These are phyloP conservation scores for Claviceps sp. DNA, from an alignment of 2,329 filamentous ascomycete genomes.

Conservation along the genomic window DNA sequence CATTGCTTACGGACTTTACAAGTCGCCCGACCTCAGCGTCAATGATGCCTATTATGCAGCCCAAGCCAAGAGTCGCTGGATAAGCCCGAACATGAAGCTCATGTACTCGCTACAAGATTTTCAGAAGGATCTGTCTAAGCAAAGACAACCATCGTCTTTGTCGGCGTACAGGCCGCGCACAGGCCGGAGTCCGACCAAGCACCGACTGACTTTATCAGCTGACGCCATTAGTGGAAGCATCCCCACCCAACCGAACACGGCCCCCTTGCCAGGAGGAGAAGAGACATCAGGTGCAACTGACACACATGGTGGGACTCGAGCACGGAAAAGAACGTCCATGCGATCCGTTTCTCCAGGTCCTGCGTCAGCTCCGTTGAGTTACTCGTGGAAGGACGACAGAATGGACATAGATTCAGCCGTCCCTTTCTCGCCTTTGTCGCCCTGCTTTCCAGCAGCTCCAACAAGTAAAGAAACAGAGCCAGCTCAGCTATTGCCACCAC, in stretches of 20 bases:
- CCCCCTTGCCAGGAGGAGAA: constrained; percentile 43
- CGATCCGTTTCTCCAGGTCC: constrained; percentile 46
- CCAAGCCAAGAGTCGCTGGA: constrained; percentile 73
- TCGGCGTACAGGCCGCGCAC: constrained; percentile 35
- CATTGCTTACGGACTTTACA: constrained; percentile 73
- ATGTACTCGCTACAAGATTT: constrained; percentile 85
- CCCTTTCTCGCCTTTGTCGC: background rate
- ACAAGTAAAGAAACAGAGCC: background rate
- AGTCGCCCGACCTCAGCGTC: constrained; percentile 61
- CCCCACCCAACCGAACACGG: constrained; percentile 45
- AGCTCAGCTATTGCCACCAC: background rate
- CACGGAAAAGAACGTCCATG: constrained; percentile 40
- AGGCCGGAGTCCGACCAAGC: constrained; percentile 45
- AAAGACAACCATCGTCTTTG: constrained; percentile 27
- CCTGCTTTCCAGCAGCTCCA: background rate
- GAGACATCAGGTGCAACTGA: constrained; percentile 26
- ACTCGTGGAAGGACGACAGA: constrained; percentile 40
- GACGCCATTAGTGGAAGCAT: constrained; percentile 37
- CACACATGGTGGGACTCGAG: constrained; percentile 29
- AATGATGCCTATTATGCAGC: constrained; percentile 75
- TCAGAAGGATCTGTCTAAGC: constrained; percentile 47
- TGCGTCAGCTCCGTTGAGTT: constrained; percentile 52
- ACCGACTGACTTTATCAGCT: constrained; percentile 45
- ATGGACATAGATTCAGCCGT: constrained; percentile 14
- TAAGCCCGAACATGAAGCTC: constrained; percentile 82